phyloP scores from a whole-genome alignment of 768 basidiomycete species.

The Tubosaeta brunneosetosa region DNA sequence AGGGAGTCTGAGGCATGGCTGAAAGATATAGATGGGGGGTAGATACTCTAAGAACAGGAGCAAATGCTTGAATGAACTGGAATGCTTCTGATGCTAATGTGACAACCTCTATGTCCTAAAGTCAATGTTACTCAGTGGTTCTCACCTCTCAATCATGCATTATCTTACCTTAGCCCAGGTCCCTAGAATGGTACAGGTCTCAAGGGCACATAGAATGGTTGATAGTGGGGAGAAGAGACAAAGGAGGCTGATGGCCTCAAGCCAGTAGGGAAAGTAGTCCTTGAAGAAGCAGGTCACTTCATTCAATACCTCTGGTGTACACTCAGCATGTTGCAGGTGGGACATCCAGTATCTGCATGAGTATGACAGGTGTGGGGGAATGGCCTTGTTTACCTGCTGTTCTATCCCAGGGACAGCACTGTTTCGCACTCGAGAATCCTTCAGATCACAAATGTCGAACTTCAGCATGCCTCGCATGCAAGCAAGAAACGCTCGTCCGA shows the following conservation, averaged over 20 bases:
- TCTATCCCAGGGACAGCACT: neutral
- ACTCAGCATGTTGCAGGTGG: neutral
- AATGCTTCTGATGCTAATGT: neutral
- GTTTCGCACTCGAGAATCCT: neutral
- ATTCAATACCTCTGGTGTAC: neutral
- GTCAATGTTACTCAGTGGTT: neutral
- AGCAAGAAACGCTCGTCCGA: neutral
- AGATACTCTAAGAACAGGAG: neutral
- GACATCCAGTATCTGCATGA: neutral
- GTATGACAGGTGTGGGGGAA: neutral
- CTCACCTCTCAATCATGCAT: too few relatives aligned
- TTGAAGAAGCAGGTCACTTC: neutral
- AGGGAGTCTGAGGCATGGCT: neutral
- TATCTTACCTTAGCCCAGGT: neutral
- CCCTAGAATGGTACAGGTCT: neutral
- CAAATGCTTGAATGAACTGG: neutral
- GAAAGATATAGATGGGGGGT: neutral
- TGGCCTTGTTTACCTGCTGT: neutral
- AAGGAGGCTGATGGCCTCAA: constrained; percentile 2
- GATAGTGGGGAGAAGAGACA: neutral
- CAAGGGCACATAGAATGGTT: neutral
- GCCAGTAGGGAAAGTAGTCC: neutral
- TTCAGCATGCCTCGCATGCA: neutral
- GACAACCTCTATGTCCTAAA: neutral
- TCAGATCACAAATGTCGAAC: neutral